A percentile compares a stretch with the other conserved stretches of the same genome.
Evolutionary conservation across 495 filamentous ascomycete genomes (phyloP).

Genomic region (Antarctomyces pellizariae): DNA sequence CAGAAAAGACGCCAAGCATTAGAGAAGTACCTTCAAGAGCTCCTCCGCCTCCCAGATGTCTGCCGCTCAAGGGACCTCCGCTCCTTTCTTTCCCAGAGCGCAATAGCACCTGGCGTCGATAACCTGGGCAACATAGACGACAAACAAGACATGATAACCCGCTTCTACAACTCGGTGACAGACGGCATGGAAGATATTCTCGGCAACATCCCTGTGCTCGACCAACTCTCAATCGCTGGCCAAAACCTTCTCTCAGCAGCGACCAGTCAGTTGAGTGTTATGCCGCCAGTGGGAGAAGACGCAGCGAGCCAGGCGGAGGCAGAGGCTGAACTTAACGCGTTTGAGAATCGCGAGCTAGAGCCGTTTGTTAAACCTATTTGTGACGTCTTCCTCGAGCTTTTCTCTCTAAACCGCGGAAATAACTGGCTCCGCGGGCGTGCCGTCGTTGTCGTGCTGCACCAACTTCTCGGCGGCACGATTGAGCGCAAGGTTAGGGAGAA

Average conservation of each 20-base stretch:
- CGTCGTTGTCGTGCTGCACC: slow-evolving; percentile 78
- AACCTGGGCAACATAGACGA: slow-evolving; percentile 26
- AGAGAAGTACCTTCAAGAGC: slow-evolving; percentile 64
- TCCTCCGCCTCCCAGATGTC: slow-evolving; percentile 74
- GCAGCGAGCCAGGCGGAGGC: slow-evolving; percentile 62
- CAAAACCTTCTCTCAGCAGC: slow-evolving; percentile 84
- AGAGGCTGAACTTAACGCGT: slow-evolving; percentile 83
- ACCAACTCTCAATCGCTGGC: slow-evolving; percentile 78
- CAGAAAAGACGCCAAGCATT: slow-evolving; percentile 66
- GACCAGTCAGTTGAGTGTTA: slow-evolving; percentile 43
- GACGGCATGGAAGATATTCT: slow-evolving; percentile 97
- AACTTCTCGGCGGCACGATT: slow-evolving; percentile 72
- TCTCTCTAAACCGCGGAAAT: slow-evolving; percentile 81
- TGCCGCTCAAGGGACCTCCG: slow-evolving; percentile 83
- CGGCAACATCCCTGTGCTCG: slow-evolving; percentile 83
- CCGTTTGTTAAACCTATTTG: slow-evolving; percentile 98
- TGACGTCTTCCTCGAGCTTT: slow-evolving; percentile 89
- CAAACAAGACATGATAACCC: slow-evolving; percentile 73
- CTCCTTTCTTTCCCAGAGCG: slow-evolving; percentile 78
- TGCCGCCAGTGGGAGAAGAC: slow-evolving; percentile 28
- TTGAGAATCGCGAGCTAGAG: slow-evolving; percentile 69
- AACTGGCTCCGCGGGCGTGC: slow-evolving; percentile 88
- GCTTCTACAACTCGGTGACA: slow-evolving; percentile 86
- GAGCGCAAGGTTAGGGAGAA: slow-evolving; percentile 83
- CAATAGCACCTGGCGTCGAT: slow-evolving; percentile 35